Percentiles rank a stretch among this genome's conserved stretches.
phyloP scores from a whole-genome alignment of 352 stramenopile species.

The Phytophthora uliginosa region DNA sequence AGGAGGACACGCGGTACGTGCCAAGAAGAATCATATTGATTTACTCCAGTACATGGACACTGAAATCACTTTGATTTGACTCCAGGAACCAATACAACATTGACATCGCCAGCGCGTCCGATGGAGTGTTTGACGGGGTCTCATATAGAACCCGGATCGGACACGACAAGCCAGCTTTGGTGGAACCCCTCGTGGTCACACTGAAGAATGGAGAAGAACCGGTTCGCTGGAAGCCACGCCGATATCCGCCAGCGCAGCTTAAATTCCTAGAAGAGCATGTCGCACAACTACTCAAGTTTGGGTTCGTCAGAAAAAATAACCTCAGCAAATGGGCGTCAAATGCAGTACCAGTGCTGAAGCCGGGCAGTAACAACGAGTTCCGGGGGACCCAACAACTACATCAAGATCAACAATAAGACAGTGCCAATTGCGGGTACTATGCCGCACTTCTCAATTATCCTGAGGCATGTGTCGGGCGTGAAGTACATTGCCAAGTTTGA shows the following conservation, averaged over 20 bases:
- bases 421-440: background rate
- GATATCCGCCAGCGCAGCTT: constrained; percentile 5
- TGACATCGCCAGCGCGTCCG: no score
- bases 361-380: background rate
- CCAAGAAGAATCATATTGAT: no score
- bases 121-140: no score
- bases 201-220: constrained; percentile 1
- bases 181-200: constrained; percentile 9
- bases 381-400: background rate
- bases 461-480: constrained; percentile 12
- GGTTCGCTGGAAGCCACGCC: constrained; percentile 2
- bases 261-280: constrained; percentile 8
- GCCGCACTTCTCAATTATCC: background rate
- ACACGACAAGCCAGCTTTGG: constrained; percentile 2
- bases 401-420: background rate
- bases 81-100: no score
- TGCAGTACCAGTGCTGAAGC: constrained; percentile 3
- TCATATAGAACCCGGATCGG: no score
- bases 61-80: no score
- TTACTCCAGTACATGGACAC: no score
- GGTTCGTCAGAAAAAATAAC: constrained; percentile 20
- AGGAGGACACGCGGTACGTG: no score
- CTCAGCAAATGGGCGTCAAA: constrained; percentile 15
- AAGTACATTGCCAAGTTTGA: constrained; percentile 31
- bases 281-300: constrained; percentile 9